A percentile compares a stretch with the other conserved stretches of the same genome.
Conservation (phyloP, 352 stramenopile genomes). For the Plasmopara halstedii region DNA sequence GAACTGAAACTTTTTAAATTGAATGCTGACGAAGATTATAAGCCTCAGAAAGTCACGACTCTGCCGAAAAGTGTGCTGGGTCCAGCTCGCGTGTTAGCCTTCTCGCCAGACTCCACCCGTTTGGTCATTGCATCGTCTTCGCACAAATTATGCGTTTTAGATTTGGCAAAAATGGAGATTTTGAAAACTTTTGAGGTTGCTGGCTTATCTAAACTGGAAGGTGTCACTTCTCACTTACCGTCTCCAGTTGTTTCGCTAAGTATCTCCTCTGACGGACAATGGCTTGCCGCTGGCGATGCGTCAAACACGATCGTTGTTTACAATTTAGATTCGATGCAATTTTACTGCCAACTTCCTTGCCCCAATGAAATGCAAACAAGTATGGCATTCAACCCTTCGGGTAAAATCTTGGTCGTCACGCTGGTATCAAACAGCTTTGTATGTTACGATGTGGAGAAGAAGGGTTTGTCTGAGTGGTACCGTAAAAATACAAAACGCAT, state of each 20-base stretch:
- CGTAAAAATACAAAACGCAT: slow-evolving; percentile 58
- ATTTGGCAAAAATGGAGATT: slow-evolving; percentile 63
- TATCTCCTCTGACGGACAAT: slow-evolving; percentile 76
- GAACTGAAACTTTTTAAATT: slow-evolving; percentile 88
- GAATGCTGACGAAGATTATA: slow-evolving; percentile 30
- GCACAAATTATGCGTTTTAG: slow-evolving; percentile 64
- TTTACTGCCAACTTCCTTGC: slow-evolving; percentile 57
- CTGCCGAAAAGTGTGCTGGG: slow-evolving; percentile 29
- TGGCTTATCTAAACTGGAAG: slow-evolving; percentile 1
- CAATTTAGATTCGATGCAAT: slow-evolving; percentile 84
- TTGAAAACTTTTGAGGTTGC: slow-evolving; percentile 65
- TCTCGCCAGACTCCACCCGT: slow-evolving; percentile 72
- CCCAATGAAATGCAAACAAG: slow-evolving; percentile 71
- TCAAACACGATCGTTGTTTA: slow-evolving; percentile 70
- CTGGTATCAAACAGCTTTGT: slow-evolving; percentile 81
- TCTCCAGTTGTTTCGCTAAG: slow-evolving; percentile 58
- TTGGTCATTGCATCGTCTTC: slow-evolving; percentile 57
- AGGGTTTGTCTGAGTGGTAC: slow-evolving; percentile 69
- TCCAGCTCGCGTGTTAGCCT: slow-evolving; percentile 55
- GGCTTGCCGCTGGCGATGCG: slow-evolving; percentile 61
- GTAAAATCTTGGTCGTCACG: slow-evolving; percentile 71
- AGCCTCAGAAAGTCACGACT: slow-evolving; percentile 48
- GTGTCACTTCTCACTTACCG: slow-evolving; percentile 11
- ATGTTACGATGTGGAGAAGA: slow-evolving; percentile 80
- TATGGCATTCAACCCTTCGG: slow-evolving; percentile 68